A percentile compares a stretch with the other conserved stretches of the same genome.
phyloP scores from a whole-genome alignment of 164 flowering plant species.

The Annona squamosa region DNA sequence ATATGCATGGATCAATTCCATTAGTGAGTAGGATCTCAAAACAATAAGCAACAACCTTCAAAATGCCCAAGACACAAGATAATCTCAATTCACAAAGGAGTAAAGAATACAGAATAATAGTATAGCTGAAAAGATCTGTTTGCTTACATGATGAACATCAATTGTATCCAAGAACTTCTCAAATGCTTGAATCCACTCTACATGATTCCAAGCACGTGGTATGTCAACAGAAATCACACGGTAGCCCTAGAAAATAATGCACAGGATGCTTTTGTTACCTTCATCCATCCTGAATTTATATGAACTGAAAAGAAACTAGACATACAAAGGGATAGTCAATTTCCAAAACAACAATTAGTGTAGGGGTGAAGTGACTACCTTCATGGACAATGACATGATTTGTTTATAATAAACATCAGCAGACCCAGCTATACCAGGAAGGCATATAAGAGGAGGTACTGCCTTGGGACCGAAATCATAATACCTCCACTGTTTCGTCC shows the following conservation, averaged over 20 bases:
- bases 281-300: neutral
- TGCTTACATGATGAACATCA: slow-evolving; percentile 91
- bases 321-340: no score
- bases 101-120: neutral
- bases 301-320: neutral
- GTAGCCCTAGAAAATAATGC: slow-evolving; percentile 58
- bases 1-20: neutral
- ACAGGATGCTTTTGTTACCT: neutral
- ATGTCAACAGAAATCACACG: slow-evolving; percentile 93
- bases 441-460: slow-evolving; percentile 91
- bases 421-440: slow-evolving; percentile 92
- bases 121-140: neutral
- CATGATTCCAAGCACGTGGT: slow-evolving; percentile 90
- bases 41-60: neutral
- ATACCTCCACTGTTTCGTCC: slow-evolving; percentile 89
- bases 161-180: slow-evolving; percentile 94
- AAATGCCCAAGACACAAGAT: neutral
- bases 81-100: neutral
- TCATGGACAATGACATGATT: slow-evolving; percentile 87
- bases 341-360: neutral
- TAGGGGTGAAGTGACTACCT: slow-evolving; percentile 36
- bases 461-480: slow-evolving; percentile 97
- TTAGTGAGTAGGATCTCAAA: neutral
- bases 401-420: slow-evolving; percentile 98
- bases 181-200: slow-evolving; percentile 93